Evolutionary conservation across 2,329 filamentous ascomycete species (phyloP), one percentile per base, ranked within the genome.

Genomic region (Fusarium oligoseptatum): DNA sequence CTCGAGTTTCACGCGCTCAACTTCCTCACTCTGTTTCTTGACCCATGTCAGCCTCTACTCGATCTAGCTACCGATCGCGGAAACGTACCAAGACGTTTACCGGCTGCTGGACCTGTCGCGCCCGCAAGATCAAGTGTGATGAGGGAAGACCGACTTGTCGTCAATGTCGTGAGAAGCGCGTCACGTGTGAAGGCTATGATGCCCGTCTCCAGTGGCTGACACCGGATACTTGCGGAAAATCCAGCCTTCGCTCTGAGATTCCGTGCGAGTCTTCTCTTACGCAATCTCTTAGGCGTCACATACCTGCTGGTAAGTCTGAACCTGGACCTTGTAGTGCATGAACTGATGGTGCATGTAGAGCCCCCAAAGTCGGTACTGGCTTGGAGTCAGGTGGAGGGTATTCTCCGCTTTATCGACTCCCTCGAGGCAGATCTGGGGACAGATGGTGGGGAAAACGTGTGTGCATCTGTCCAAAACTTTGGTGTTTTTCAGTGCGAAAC

Each of bases 31-130:
- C n/a, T 37, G 15, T 6, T 6, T 57, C 55, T 4, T 50, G 24
- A 50, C 62, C 41, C 64, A 72, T 72, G 70, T 70, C 70, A 39
- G 14, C 60, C 12, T 39, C 55, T 17, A 57, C 32, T 36, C 55
- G 55, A 39, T 57, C 55, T 1, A 57, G 34, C 32, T 39, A 57
- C 55, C 55, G 22, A 57, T 57, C 55, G 14, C 55, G 71, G 22
- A 79, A 79, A 32, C 71, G 75, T 22, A 76, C 67, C 39, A 81
- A 81, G 67, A 79, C 75, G 4, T 80, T 80, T 64, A 78, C 75
- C 3, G 82, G 82, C 12, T 84, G 82, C 66, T 83, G 81, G 81
- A 82, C 82, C 8, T 84, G 82, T 68, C 82, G 82, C 20, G 73
- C 79, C 36, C 78, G 82, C 20, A 81, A 81, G 70, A 80, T 83